Base-by-base conservation (phyloP, 1,284 basidiomycete species). In the Ceratobasidium sp. region DNA sequence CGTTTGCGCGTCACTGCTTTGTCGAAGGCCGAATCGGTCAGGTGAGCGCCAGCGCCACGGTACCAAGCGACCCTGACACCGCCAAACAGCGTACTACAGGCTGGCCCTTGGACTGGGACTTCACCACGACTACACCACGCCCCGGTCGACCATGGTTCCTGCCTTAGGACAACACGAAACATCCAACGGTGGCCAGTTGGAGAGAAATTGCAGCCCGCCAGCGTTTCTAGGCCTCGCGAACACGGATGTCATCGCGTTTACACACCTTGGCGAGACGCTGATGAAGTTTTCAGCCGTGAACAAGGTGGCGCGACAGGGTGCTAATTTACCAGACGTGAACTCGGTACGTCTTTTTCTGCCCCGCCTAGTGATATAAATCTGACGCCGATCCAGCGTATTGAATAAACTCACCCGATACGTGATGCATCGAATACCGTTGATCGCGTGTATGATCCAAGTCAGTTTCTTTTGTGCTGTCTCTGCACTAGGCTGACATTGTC, bases 151-250 rank as follows among this genome's bases (percentile, higher is more conserved):
- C 44, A 74, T 74, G 71, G 71, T 48, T 64, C 71, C 71, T n/a
- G 59, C 71, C 33, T 54, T 74, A 48, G 71, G 65, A 48, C 71
- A 74, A 40, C 71, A 59, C 59, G 71, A 46, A 7, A 61, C 59
- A 23, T 33, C 57, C n/a, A 42, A 42, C 26, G 70, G 70, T 17
- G 59, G 57, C 74, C 74, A 76, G 28, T 62, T 91, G 83, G 92
- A 91, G 80, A 88, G 91, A 84, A 94, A 93, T 87, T 92, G 93
- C 83, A 94, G 92, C 85, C 94, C 94, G 17, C 93, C 94, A 80
- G 94, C 94, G 79, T 96, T 96, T 85, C 88, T 96, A 84, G 94
- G 96, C 87, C 90, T 96, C 81, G 94, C 94, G 77, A 94, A 96
- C 86, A 95, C 94, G 82, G 94, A 85, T 82, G 93, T 89, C n/a